Base-by-base conservation (phyloP, 345 rosid genomes). In the Murraya koenigii region DNA sequence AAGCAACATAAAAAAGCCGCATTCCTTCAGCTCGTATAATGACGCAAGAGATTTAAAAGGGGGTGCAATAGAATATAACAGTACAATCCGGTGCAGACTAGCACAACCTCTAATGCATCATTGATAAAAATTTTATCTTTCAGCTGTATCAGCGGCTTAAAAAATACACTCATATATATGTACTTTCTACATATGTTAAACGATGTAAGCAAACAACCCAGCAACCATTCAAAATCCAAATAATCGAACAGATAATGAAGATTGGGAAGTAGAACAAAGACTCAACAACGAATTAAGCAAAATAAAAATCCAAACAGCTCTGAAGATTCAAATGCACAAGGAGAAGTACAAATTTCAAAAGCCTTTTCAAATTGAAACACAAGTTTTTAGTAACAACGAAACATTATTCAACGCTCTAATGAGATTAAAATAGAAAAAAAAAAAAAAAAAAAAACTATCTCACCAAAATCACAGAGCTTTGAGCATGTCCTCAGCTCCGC, bases 401-500 rank as follows among this genome's bases (percentile, higher is more conserved):
- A 8, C 47, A 59, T 73, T 14, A 35, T 56, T 56, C 4, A 35
- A 72, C 49, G 1, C 52, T 11, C 9, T 13, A 11, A 41, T 66
- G 41, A 67, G 23, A 38, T 25, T 61, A 28, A 13, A n/a, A 14
- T 22, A 62, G 17, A 4, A 52, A 52, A 68, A 30, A 30, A 30
- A 30, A 44, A 35, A 10, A 39, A 39, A 30, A 30, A 44, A 35
- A 10, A 39, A 39, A 39, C 47, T 41, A 41, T 20, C 71, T 82
- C 56, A 56, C 80, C 60, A 11, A 63, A 87, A 77, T 88, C 80
- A 95, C 6, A 92, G 93, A 54, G 75, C 88, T 64, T 90, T 92
- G 75, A 95, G 98, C 81, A 93, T 86, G 69, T 95, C 94, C 79
- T 95, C 97, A 28, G 98, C 99, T 6, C 97, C 82, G 61, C 96